phyloP scores from a whole-genome alignment of 1,284 basidiomycete species.

The Mycena sp. region DNA sequence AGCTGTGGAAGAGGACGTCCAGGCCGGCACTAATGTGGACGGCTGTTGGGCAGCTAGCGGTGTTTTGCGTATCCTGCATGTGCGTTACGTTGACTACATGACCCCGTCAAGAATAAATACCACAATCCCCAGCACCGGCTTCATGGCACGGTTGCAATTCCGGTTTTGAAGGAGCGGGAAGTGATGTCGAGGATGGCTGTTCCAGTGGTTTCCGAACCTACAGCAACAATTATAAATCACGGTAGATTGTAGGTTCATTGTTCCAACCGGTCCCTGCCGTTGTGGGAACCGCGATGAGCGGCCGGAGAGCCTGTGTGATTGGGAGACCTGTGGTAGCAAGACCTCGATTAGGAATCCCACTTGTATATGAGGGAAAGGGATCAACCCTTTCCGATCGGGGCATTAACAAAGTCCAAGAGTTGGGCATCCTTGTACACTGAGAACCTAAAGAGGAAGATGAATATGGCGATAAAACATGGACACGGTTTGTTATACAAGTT shows the following conservation, averaged over 20 bases:
- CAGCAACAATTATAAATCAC: background rate
- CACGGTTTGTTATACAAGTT: slow-evolving; percentile 11
- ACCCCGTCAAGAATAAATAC: slow-evolving; percentile 47
- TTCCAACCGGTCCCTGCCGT: slow-evolving; percentile 91
- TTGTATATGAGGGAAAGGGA: background rate
- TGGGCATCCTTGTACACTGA: slow-evolving; percentile 91
- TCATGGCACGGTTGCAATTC: slow-evolving; percentile 94
- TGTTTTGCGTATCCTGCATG: slow-evolving; percentile 80
- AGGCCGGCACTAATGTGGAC: slow-evolving; percentile 93
- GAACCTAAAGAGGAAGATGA: slow-evolving; percentile 53
- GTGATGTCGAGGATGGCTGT: slow-evolving; percentile 96
- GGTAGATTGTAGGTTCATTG: background rate
- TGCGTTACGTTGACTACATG: too few species aligned
- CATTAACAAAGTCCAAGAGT: slow-evolving; percentile 96
- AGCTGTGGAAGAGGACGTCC: slow-evolving; percentile 94
- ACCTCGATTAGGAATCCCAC: background rate
- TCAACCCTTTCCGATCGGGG: slow-evolving; percentile 90
- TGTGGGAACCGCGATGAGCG: slow-evolving; percentile 94
- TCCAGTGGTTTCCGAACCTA: slow-evolving; percentile 95
- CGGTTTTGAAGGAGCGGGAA: slow-evolving; percentile 93
- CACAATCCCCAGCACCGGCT: slow-evolving; percentile 88
- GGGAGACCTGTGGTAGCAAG: slow-evolving; percentile 54
- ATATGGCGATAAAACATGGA: too few species aligned
- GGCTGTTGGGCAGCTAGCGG: slow-evolving; percentile 83
- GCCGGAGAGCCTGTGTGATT: slow-evolving; percentile 79